These are phyloP conservation scores for Talaromyces sp. DNA, from an alignment of 2,329 filamentous ascomycete genomes.

Conservation along the genomic window DNA sequence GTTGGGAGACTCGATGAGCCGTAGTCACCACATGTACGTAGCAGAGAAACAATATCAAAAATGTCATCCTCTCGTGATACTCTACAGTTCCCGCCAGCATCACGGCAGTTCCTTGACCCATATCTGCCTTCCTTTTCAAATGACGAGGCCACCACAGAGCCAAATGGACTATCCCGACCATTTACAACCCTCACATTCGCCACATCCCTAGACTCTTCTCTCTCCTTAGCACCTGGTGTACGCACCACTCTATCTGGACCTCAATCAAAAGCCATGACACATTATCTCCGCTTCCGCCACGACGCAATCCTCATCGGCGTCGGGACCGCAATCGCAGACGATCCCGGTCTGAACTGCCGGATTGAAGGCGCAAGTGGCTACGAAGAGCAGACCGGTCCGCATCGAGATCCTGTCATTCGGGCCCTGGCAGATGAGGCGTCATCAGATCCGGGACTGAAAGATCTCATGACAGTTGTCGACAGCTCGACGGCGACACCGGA, in stretches of 20 bases:
- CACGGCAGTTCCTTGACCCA: slow-evolving; percentile 12
- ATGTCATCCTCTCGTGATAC: slow-evolving; percentile 3
- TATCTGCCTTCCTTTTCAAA: slow-evolving; percentile 11
- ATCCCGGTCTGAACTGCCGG: slow-evolving; percentile 81
- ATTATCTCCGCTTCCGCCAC: slow-evolving; percentile 78
- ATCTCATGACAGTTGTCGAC: slow-evolving; percentile 5
- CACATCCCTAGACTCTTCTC: slow-evolving; percentile 77
- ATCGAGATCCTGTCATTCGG: neutral
- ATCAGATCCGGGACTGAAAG: slow-evolving; percentile 9
- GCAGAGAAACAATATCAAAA: neutral
- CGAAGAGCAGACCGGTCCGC: neutral
- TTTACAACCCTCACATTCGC: slow-evolving; percentile 45
- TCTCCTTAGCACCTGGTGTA: slow-evolving; percentile 72
- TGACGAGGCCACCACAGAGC: neutral
- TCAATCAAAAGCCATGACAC: slow-evolving; percentile 85
- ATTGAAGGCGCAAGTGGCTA: slow-evolving; percentile 58
- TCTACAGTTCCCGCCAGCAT: slow-evolving; percentile 11
- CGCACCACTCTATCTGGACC: slow-evolving; percentile 80
- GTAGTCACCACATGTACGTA: no score
- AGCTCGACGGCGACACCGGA: neutral
- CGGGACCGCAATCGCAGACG: slow-evolving; percentile 77
- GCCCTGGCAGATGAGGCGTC: neutral
- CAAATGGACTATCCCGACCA: slow-evolving; percentile 5
- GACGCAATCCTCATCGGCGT: slow-evolving; percentile 82
- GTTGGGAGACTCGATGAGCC: no score